phyloP scores from a whole-genome alignment of 2,329 filamentous ascomycete species.

The Penicillium sp. region DNA sequence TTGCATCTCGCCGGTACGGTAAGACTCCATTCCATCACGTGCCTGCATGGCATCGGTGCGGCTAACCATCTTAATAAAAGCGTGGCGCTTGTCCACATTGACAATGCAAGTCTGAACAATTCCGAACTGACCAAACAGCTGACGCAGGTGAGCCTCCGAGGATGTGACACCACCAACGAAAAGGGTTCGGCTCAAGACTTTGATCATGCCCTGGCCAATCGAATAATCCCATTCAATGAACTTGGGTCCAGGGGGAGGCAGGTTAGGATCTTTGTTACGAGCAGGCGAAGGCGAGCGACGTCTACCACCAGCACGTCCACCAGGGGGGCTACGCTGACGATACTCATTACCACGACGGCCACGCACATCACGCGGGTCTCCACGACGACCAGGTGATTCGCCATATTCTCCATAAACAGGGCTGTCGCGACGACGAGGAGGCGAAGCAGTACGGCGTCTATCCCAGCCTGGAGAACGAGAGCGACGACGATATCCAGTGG shows the following conservation, averaged over 20 bases:
- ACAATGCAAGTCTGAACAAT: conserved; percentile 96
- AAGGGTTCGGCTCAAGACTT: conserved; percentile 88
- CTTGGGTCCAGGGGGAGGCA: conserved; percentile 59
- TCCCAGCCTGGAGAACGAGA: conserved; percentile 76
- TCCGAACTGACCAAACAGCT: conserved; percentile 77
- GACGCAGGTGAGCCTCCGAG: conserved; percentile 76
- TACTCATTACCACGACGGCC: conserved; percentile 63
- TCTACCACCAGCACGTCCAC: conserved; percentile 49
- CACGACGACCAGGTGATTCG: conserved; percentile 62
- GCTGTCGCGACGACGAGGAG: conserved; percentile 62
- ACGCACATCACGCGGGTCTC: conserved; percentile 55
- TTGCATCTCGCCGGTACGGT: conserved; percentile 68
- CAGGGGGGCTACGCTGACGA: conserved; percentile 80
- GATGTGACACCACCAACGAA: conserved; percentile 95
- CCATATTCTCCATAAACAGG: conserved; percentile 71
- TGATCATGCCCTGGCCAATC: conserved; percentile 75
- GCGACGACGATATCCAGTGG: conserved; percentile 62
- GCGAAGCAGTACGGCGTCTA: conserved; percentile 66
- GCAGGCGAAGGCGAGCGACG: conserved; percentile 62
- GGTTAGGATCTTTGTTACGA: conserved; percentile 38
- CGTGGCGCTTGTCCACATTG: conserved; percentile 95
- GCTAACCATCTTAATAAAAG: conserved; percentile 97
- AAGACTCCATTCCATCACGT: conserved; percentile 82
- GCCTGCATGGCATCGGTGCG: conserved; percentile 80
- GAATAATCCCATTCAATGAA: conserved; percentile 75